These are phyloP conservation scores for Penicillium sp. DNA, from an alignment of 2,329 filamentous ascomycete species.

Conservation along the genomic window DNA sequence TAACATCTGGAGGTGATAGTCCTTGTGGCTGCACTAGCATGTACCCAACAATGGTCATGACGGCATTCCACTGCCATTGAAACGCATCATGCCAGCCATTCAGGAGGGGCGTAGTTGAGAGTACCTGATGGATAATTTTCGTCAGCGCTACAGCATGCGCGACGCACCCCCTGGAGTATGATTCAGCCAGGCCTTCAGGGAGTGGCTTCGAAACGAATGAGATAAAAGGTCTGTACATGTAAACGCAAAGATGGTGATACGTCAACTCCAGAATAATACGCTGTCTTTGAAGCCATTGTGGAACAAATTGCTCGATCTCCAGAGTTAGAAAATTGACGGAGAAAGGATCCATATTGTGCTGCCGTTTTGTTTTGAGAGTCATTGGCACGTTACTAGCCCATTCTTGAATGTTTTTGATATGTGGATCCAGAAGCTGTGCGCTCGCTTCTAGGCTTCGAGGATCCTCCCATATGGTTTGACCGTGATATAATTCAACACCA, in stretches of 20 bases:
- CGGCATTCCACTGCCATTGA: conserved; percentile 27
- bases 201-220: background rate
- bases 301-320: conserved; percentile 7
- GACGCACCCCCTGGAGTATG: background rate
- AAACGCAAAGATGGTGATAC: conserved; percentile 8
- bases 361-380: conserved; percentile 2
- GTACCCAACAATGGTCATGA: conserved; percentile 33
- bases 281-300: conserved; percentile 8
- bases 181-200: background rate
- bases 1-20: conserved; percentile 10
- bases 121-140: conserved; percentile 2
- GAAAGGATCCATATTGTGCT: background rate
- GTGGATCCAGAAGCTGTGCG: background rate
- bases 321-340: background rate
- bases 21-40: conserved; percentile 26
- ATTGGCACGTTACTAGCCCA: conserved; percentile 5
- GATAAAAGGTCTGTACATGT: conserved; percentile 6
- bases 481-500: background rate
- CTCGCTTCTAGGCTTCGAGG: background rate
- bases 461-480: conserved; percentile 11
- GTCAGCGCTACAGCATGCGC: conserved; percentile 3
- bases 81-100: conserved; percentile 28
- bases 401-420: conserved; percentile 1
- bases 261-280: conserved; percentile 8
- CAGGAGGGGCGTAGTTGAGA: conserved; percentile 13